Base-by-base conservation (phyloP, 2,329 filamentous ascomycete genomes). In the Talaromyces atroroseus region DNA sequence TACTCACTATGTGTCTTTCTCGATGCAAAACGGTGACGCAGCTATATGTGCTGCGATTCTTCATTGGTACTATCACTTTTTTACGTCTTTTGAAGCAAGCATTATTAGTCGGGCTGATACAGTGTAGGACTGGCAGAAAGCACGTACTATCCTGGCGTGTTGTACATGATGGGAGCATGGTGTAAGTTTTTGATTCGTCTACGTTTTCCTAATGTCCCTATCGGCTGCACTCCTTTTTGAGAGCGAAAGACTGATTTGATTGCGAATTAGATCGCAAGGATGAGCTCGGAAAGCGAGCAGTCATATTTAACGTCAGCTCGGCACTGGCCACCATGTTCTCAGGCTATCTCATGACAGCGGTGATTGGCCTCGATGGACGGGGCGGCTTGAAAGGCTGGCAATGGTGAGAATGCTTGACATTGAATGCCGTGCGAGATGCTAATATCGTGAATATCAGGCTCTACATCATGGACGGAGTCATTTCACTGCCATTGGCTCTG, bases 321-420 rank as follows among this genome's bases (percentile, higher is more conserved):
- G 76, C 74, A 0, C 72, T 80, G 47, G 72, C 66, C 0, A 69
- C 61, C 45, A 74, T 75, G 72, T 71, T 75, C 56, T 74, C 70
- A 1, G 82, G 81, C 0, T 83, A 82, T 59, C 65, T 84, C 7
- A 81, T 81, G 76, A 75, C 80, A n/a, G n/a, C 0, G 79, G 71
- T 0, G 76, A 81, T 58, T 71, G 71, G 4, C 70, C 83, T 1
- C 74, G 74, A 8, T 79, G 77, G 0, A 66, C n/a, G 61, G n/a
- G 68, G 72, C 21, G 80, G 80, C 1, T 77, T 75, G 57, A 68
- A 68, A 14, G 81, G 80, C 0, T 83, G 80, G 81, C 78, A 82
- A 63, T 83, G 71, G 71, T 69, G 63, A 50, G 16, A 14, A 47
- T 12, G 16, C 12, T 40, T 24, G 26, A 48, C 12, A 20, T 40